Base-by-base conservation (phyloP, 2,329 filamentous ascomycete species). In the Nemania sp. region DNA sequence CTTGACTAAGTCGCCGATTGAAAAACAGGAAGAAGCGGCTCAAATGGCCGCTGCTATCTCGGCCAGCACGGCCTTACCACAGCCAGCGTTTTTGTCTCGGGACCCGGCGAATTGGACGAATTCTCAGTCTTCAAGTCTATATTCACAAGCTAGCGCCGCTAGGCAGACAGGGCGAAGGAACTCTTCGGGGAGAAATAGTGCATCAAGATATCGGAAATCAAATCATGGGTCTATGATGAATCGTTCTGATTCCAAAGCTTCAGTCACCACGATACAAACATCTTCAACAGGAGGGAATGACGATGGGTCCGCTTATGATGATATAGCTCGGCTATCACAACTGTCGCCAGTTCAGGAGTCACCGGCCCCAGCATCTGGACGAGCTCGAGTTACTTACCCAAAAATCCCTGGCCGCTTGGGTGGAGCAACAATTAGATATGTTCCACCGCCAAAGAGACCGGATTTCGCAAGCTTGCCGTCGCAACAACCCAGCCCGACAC, bases 341-440 rank as follows among this genome's bases (percentile, higher is more conserved):
- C 78, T 87, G 4, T 85, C 85, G 0, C 85, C 85, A 1, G 85
- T 87, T 5, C 78, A 77, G 13, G 85, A 87, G 72, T 85, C 83
- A 0, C 84, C 83, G 2, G 75, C 75, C 15, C 76, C 78, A 7
- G 71, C 61, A 49, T 72, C 73, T 38, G 74, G 78, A 24, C 76
- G 76, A 18, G 78, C 80, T 38, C 78, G 79, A 15, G 78, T 79
- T 27, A 73, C 62, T 10, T 78, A 79, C 51, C 75, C 78, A 8
- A 75, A 72, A 32, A 72, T 76, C 18, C 67, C 73, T n/a, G 76
- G 74, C 41, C 73, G 74, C 8, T 54, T 75, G 26, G 72, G 78
- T 69, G 71, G 72, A 62, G 69, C 72, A 62, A 76, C 74, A 35
- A 73, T 76, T 62, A 74, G 75, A 63, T 67, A 73, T 11, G 73